Conservation (phyloP, 2,329 filamentous ascomycete genomes). For the Pseudopyrenochaeta lycopersici region DNA sequence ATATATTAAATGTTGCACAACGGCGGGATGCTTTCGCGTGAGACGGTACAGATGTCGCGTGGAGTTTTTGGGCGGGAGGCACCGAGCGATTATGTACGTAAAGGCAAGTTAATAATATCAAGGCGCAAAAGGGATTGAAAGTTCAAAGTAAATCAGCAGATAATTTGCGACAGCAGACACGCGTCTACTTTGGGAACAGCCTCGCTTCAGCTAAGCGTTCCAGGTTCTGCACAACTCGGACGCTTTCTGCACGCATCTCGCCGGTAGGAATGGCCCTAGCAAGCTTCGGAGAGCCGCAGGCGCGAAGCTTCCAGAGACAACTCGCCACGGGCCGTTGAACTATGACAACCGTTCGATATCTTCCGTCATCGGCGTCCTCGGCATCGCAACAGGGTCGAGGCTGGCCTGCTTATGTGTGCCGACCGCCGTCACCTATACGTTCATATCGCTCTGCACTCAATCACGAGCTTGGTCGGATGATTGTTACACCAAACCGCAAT, state of each 20-base stretch:
- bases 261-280: neutral
- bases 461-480: too few species aligned
- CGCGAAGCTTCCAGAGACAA: neutral
- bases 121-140: conserved; percentile 5
- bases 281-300: conserved; percentile 5
- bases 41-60: conserved; percentile 1
- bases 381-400: conserved; percentile 25
- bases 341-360: neutral
- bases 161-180: conserved; percentile 39
- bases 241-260: conserved; percentile 5
- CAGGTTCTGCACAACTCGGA: conserved; percentile 4
- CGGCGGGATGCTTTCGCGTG: conserved; percentile 1
- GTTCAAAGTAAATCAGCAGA: conserved; percentile 36
- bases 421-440: neutral
- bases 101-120: conserved; percentile 13
- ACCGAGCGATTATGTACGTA: neutral
- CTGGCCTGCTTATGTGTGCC: conserved; percentile 31
- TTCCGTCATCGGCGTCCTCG: conserved; percentile 9
- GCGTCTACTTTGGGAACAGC: conserved; percentile 31
- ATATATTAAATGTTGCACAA: conserved; percentile 4
- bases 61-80: neutral
- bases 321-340: neutral
- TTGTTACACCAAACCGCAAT: too few species aligned
- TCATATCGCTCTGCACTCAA: neutral
- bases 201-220: conserved; percentile 15